Conservation (phyloP, 1,284 basidiomycete genomes). For the Irpex lacteus region DNA sequence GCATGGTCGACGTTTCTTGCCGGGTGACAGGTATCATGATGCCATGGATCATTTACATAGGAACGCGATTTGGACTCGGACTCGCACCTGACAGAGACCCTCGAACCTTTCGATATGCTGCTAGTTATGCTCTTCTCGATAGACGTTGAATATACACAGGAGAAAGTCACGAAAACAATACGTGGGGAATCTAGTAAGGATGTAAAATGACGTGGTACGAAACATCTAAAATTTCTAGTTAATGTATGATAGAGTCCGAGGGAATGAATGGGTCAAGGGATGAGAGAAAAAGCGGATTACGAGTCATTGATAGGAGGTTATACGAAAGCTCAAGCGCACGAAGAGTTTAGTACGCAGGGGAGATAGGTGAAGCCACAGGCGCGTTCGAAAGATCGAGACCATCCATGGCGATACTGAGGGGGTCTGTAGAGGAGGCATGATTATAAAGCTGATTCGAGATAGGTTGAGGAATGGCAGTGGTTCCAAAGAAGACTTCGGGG, state of each 20-base stretch:
- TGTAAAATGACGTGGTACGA: too few relatives aligned
- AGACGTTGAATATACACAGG: too few relatives aligned
- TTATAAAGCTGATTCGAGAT: constrained; percentile 30
- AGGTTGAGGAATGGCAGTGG: constrained; percentile 35
- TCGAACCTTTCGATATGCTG: too few relatives aligned
- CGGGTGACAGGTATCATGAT: too few relatives aligned
- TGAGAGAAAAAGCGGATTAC: not conserved
- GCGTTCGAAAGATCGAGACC: constrained; percentile 34
- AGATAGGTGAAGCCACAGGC: constrained; percentile 16
- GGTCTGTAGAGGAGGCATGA: constrained; percentile 48
- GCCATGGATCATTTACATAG: too few relatives aligned
- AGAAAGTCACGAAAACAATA: too few relatives aligned
- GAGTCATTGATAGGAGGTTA: not conserved
- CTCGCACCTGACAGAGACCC: too few relatives aligned
- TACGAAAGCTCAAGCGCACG: not conserved
- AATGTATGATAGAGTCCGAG: not conserved
- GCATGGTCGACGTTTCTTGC: too few relatives aligned
- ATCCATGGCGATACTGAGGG: constrained; percentile 73
- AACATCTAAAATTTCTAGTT: not conserved
- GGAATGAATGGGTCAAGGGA: not conserved
- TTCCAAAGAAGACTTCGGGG: constrained; percentile 85
- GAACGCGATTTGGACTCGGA: too few relatives aligned
- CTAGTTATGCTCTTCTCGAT: too few relatives aligned
- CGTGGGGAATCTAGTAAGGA: too few relatives aligned
- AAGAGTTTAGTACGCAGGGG: constrained; percentile 15